phyloP scores from a whole-genome alignment of 2,329 filamentous ascomycete genomes.

The Fusarium bactridioides region DNA sequence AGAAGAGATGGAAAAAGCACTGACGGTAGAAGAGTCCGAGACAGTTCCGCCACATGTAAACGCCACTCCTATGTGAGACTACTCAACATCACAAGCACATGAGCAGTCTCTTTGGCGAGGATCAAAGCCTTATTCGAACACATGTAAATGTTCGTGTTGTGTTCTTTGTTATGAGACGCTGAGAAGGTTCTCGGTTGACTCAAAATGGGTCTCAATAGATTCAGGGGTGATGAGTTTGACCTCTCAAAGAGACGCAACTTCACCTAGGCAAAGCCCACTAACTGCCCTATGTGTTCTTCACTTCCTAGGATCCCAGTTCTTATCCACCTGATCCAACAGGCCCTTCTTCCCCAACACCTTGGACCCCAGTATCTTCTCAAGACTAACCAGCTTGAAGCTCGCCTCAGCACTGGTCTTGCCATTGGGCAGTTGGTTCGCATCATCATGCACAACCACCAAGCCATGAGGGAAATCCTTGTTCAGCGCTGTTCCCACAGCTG shows the following conservation, averaged over 20 bases:
- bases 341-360: slow-evolving; percentile 34
- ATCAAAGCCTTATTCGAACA: background rate
- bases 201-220: slow-evolving; percentile 13
- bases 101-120: background rate
- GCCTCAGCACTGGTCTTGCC: slow-evolving; percentile 56
- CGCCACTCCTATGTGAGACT: background rate
- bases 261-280: background rate
- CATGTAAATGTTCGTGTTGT: accelerated
- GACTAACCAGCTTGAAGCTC: slow-evolving; percentile 59
- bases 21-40: background rate
- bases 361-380: slow-evolving; percentile 50
- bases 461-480: slow-evolving; percentile 54
- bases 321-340: slow-evolving; percentile 48
- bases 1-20: background rate
- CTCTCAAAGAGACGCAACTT: background rate
- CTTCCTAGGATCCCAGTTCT: slow-evolving; percentile 51
- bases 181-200: background rate
- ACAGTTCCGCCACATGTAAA: background rate
- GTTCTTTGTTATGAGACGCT: background rate
- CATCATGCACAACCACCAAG: slow-evolving; percentile 60
- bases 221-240: background rate
- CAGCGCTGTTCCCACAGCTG: slow-evolving; percentile 55
- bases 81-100: slow-evolving; percentile 1
- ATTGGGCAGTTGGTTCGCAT: slow-evolving; percentile 58
- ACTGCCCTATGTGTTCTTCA: background rate